Conservation (phyloP, 441 rosid species). For the Erodium chrysanthum region DNA sequence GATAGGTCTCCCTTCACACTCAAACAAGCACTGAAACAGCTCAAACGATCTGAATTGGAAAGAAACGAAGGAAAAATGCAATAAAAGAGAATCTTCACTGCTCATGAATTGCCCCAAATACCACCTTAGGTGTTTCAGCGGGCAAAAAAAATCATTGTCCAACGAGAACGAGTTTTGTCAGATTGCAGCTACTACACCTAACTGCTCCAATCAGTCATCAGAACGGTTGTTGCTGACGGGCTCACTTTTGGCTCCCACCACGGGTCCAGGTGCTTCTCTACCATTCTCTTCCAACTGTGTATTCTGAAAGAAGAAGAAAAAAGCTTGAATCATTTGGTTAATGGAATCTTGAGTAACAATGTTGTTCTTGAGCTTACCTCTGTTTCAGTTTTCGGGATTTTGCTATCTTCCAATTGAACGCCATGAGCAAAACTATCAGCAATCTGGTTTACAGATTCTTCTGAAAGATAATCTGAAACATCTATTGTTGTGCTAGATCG, state of each 20-base stretch:
- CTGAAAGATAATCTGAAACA: constrained; percentile 13
- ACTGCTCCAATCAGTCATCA: neutral
- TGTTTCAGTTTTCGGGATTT: constrained; percentile 15
- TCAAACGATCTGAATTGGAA: neutral
- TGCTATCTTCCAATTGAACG: constrained; percentile 15
- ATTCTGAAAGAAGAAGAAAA: neutral
- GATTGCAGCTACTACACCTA: neutral
- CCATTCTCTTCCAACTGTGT: neutral
- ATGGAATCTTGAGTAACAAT: neutral
- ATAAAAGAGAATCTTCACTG: neutral
- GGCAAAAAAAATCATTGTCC: neutral
- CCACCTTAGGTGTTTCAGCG: constrained; percentile 1
- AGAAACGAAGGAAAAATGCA: neutral
- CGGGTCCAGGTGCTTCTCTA: neutral
- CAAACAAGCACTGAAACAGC: neutral
- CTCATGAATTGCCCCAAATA: neutral
- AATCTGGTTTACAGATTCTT: constrained; percentile 15
- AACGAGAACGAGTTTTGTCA: neutral
- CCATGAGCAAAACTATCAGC: constrained; percentile 15
- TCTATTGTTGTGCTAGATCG: constrained; percentile 3
- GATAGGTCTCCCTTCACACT: neutral
- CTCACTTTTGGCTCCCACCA: neutral
- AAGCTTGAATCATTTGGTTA: neutral
- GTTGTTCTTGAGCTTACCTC: constrained; percentile 4
- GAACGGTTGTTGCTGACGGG: neutral